Evolutionary conservation across 371 early-diverging fungal genomes (phyloP), one percentile per base, ranked within the genome.

Genomic region (Mortierella sp.): DNA sequence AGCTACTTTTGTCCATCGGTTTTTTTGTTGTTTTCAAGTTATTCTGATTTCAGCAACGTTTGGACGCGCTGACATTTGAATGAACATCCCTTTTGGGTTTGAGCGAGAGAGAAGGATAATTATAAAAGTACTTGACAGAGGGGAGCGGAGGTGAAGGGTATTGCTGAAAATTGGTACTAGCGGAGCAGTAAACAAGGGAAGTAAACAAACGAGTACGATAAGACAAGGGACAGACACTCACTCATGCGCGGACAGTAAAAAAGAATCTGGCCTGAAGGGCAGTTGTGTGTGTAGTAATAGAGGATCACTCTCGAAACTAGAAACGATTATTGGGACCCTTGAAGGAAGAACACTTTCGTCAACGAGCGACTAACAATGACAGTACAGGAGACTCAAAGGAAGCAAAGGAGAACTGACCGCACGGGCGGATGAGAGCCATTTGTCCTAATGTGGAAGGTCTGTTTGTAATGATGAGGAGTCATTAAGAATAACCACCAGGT

Each of bases 1-100:
- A 76, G 82, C 76, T 48, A 16, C 29, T 76, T 70, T 74, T 27
- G 41, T 41, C 10, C 24, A 32, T 29, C n/a, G 32, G 72, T 70
- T 32, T 27, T 16, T 29, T 27, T 43, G 41, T 43, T 3, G 27
- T 35, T 35, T 35, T 35, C 6, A 16, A 35, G 54, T 11, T 65
- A 65, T 38, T 68, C 68, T 38, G 24, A 38, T 68, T 41, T 41
- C 41, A 38, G 68, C 68, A 68, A 21, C 3, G 38, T 16, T 68
- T 68, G 68, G 43, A 41, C 68, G 68, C 41, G 68, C 24, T 38
- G 41, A 21, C 68, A 35, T 41, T 68, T 38, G 35, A 72, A 7
- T 72, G 72, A 38, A 49, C 41, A 24, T 51, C 27, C 38, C 35
- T 35, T 35, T 38, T 68, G 68, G 4, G 38, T 10, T 1, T 21